Evolutionary conservation across 2,329 filamentous ascomycete genomes (phyloP).

Genomic region (Epichloe elymi): DNA sequence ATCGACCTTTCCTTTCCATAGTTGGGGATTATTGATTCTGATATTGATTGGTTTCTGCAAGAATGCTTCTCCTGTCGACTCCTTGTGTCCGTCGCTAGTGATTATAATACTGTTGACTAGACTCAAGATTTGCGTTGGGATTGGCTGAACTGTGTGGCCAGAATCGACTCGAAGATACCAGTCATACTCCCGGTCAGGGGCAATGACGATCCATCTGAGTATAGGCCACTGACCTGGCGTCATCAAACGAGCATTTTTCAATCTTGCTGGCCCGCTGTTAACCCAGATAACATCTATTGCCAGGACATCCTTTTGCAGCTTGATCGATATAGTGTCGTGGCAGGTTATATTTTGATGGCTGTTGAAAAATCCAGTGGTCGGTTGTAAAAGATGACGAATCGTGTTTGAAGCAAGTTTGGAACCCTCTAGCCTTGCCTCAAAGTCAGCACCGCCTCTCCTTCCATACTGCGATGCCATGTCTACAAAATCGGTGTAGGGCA

Average conservation of each 20-base stretch:
- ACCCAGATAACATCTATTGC: slow-evolving; percentile 9
- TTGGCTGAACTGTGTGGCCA: slow-evolving; percentile 8
- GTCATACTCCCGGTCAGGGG: slow-evolving; percentile 23
- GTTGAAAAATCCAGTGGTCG: slow-evolving; percentile 6
- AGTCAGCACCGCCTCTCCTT: slow-evolving; percentile 15
- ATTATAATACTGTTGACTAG: slow-evolving; percentile 13
- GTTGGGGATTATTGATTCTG: not conserved
- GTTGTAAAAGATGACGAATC: slow-evolving; percentile 5
- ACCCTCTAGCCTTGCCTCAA: slow-evolving; percentile 11
- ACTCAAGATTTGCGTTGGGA: slow-evolving; percentile 9
- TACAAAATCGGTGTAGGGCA: slow-evolving; percentile 14
- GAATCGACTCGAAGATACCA: slow-evolving; percentile 22
- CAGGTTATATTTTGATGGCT: slow-evolving; percentile 6
- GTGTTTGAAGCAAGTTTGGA: slow-evolving; percentile 1
- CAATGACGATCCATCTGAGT: slow-evolving; percentile 20
- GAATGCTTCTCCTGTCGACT: not conserved
- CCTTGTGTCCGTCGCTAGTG: not conserved
- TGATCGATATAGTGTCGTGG: slow-evolving; percentile 10
- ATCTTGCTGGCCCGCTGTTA: slow-evolving; percentile 6
- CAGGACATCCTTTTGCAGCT: slow-evolving; percentile 9
- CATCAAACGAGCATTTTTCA: slow-evolving; percentile 13
- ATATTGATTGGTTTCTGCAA: not conserved
- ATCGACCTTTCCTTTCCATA: slow-evolving; percentile 1
- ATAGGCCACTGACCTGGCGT: slow-evolving; percentile 12
- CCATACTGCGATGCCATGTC: slow-evolving; percentile 15